Conservation (phyloP, 2,329 filamentous ascomycete species). For the Penicillium sp. region DNA sequence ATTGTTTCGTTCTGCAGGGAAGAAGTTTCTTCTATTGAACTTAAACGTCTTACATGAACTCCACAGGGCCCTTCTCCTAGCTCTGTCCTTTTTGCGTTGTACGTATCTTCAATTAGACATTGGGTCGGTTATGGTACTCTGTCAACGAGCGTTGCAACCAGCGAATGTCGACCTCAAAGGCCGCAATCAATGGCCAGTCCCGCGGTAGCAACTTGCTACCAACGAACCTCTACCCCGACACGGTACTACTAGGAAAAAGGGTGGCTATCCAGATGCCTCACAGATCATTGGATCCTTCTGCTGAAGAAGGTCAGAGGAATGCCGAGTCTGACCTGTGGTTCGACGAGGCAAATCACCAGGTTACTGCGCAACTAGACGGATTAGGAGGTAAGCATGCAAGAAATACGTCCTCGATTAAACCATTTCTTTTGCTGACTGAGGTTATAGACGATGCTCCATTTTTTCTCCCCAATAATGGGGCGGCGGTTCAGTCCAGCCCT, state of each 20-base stretch:
- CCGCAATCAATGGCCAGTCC: background rate
- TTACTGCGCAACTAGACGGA: conserved; percentile 27
- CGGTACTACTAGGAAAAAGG: background rate
- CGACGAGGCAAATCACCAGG: conserved; percentile 48
- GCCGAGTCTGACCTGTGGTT: conserved; percentile 45
- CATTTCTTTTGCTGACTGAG: conserved; percentile 24
- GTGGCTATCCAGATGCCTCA: background rate
- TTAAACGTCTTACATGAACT: background rate
- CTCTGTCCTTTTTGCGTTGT: background rate
- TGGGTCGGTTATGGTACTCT: background rate
- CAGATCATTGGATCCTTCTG: background rate
- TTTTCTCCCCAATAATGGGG: conserved; percentile 23
- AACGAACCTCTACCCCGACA: too few species aligned
- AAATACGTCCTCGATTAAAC: conserved; percentile 17
- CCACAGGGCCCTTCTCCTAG: background rate
- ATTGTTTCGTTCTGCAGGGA: background rate
- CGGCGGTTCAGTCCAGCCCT: conserved; percentile 15
- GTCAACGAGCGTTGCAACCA: background rate
- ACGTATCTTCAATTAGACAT: background rate
- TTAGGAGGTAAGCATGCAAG: conserved; percentile 8
- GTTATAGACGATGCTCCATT: conserved; percentile 35
- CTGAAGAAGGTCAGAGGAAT: background rate
- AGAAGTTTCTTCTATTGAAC: background rate
- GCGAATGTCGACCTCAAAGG: background rate
- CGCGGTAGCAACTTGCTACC: background rate